Conservation (phyloP, 768 basidiomycete genomes). For the Leccinum longicurvipes region DNA sequence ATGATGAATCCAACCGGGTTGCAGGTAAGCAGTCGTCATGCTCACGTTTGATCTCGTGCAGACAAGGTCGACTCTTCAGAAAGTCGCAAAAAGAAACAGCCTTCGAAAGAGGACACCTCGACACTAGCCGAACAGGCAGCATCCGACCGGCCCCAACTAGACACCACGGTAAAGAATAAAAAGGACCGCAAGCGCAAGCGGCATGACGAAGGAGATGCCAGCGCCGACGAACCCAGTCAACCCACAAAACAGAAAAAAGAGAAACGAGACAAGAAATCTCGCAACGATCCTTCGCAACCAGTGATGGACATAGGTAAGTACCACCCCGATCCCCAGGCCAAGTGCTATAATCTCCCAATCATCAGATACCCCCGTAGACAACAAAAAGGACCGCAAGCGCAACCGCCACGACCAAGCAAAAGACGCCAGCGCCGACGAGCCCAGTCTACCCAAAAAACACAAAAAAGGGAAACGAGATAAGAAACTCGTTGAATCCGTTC, state of each 20-base stretch:
- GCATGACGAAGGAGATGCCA: not conserved
- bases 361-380: constrained; percentile 7
- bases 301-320: constrained; percentile 2
- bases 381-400: constrained; percentile 26
- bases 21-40: not conserved
- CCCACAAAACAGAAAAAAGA: not conserved
- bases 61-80: constrained; percentile 2
- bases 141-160: not conserved
- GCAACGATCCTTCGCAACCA: not conserved
- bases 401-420: constrained; percentile 12
- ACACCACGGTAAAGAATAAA: not conserved
- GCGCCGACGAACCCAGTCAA: not conserved
- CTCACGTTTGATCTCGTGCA: not conserved
- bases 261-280: not conserved
- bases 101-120: not conserved
- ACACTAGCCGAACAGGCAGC: no score
- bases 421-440: not conserved
- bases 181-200: not conserved
- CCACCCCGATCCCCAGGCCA: not conserved
- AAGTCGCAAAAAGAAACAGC: constrained; percentile 11
- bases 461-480: constrained; percentile 27
- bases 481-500: not conserved
- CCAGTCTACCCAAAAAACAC: constrained; percentile 19
- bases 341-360: not conserved
- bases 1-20: not conserved